Conservation (phyloP, 179 eudicot genomes). For the Sideroxylon spinosum region DNA sequence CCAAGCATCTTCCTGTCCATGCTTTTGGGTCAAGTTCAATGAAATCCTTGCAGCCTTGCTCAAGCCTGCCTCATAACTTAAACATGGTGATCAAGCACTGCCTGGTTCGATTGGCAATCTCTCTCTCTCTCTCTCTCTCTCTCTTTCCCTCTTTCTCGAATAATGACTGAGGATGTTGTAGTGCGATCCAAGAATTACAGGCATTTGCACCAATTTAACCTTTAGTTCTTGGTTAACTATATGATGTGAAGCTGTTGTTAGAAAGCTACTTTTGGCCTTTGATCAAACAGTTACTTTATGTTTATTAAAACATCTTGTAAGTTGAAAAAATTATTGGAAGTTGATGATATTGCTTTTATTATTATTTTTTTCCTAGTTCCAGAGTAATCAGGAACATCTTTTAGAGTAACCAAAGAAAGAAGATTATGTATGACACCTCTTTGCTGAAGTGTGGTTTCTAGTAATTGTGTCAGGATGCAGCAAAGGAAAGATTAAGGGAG, state of each 20-base stretch:
- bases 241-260: neutral
- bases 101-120: neutral
- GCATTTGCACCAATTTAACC: neutral
- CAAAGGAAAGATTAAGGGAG: neutral
- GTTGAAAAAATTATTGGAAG: neutral
- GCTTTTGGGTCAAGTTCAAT: neutral
- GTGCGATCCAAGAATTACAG: neutral
- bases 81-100: neutral
- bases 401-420: too few species aligned
- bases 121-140: neutral
- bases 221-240: neutral
- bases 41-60: neutral
- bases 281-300: neutral
- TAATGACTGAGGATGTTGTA: neutral
- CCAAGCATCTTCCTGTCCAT: neutral
- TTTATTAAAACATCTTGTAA: neutral
- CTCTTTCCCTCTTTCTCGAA: neutral
- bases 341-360: neutral
- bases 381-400: too few species aligned
- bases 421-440: neutral
- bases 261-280: neutral
- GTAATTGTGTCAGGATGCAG: neutral
- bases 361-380: neutral
- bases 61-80: neutral
- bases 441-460: neutral